Evolutionary conservation across 2,329 filamentous ascomycete species (phyloP).

Genomic region (Colletotrichum trifolii): DNA sequence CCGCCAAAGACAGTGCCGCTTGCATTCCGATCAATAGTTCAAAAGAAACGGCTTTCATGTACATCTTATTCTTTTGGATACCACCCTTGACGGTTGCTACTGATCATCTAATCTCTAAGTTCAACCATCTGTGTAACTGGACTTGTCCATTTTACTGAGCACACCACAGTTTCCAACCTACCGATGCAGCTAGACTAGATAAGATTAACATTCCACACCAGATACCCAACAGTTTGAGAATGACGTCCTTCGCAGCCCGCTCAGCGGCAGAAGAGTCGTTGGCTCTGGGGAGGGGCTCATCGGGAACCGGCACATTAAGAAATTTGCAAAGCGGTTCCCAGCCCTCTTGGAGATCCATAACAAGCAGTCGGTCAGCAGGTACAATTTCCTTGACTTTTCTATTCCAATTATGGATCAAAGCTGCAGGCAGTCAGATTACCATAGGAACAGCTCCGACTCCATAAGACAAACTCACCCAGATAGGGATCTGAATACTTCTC

Average conservation of each 20-base stretch:
- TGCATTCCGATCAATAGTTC: too few species aligned
- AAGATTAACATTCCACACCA: neutral
- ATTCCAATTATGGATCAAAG: constrained; percentile 7
- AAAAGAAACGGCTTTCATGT: too few species aligned
- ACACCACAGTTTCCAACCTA: too few species aligned
- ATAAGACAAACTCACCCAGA: neutral
- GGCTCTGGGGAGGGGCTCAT: constrained; percentile 36
- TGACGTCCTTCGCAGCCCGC: neutral
- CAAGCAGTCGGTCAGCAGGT: constrained; percentile 39
- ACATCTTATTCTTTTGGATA: too few species aligned
- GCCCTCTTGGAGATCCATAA: constrained; percentile 48
- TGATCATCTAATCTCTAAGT: too few species aligned
- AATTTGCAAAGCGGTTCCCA: constrained; percentile 51
- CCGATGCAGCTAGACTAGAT: too few species aligned
- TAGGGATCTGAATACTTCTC: neutral
- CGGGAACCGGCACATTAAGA: constrained; percentile 46
- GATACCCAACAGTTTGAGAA: neutral
- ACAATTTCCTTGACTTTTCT: neutral
- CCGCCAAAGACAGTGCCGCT: too few species aligned
- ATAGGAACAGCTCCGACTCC: neutral
- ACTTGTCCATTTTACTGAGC: too few species aligned
- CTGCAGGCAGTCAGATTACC: neutral
- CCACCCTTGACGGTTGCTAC: too few species aligned
- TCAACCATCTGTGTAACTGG: too few species aligned
- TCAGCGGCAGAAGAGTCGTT: constrained; percentile 20